These are phyloP conservation scores for Parathielavia appendiculata DNA, from an alignment of 495 filamentous ascomycete genomes.

Conservation along the genomic window DNA sequence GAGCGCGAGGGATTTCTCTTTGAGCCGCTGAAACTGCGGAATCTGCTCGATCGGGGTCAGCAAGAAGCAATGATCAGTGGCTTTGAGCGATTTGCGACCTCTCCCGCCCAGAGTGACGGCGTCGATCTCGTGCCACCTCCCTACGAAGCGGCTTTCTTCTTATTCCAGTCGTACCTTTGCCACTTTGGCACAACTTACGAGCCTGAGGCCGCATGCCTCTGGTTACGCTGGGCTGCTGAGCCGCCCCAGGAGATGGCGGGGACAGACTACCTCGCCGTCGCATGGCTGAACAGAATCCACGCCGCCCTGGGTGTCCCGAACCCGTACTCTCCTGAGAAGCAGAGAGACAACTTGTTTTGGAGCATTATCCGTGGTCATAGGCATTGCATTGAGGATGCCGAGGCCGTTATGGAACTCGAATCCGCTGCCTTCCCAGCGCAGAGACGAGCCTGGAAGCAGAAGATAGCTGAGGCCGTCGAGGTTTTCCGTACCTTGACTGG, in stretches of 20 bases:
- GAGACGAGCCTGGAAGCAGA: slow-evolving; percentile 2
- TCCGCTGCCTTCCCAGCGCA: not conserved
- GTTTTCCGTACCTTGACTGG: slow-evolving; percentile 4
- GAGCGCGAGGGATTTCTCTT: slow-evolving; percentile 9
- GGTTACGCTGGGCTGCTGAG: slow-evolving; percentile 10
- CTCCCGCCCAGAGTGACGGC: not conserved
- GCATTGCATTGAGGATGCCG: slow-evolving; percentile 8
- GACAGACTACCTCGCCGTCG: slow-evolving; percentile 11
- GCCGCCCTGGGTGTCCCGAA: slow-evolving; percentile 6
- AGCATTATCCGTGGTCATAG: slow-evolving; percentile 6
- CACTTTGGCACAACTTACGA: slow-evolving; percentile 2
- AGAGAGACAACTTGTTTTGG: slow-evolving; percentile 8
- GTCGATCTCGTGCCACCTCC: not conserved
- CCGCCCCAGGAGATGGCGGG: not conserved
- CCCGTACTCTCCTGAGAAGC: slow-evolving; percentile 9
- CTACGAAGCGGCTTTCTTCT: slow-evolving; percentile 6
- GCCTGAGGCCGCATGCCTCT: slow-evolving; percentile 9
- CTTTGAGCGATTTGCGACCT: slow-evolving; percentile 7
- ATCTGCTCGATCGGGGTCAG: slow-evolving; percentile 3
- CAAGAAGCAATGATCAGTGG: slow-evolving; percentile 12
- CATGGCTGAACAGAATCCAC: slow-evolving; percentile 14
- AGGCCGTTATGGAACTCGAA: slow-evolving; percentile 1
- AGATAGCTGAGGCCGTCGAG: not conserved
- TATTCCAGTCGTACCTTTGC: slow-evolving; percentile 14
- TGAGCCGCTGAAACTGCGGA: slow-evolving; percentile 3